Base-by-base conservation (phyloP, 169 alveolate genomes). In the Plasmodium sp. region DNA sequence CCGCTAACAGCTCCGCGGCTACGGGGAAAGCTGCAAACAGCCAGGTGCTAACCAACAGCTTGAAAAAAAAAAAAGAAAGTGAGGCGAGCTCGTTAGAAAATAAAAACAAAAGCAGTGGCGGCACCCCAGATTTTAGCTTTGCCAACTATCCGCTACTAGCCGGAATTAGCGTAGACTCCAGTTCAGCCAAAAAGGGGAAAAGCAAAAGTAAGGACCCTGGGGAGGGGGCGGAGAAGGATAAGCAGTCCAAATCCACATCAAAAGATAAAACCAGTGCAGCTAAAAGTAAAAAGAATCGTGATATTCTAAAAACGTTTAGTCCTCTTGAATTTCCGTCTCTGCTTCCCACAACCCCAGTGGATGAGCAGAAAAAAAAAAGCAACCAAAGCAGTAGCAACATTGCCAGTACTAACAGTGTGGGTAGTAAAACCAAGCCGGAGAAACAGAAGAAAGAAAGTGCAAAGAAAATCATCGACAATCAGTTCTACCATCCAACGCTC, bases 311-410 rank as follows among this genome's bases (percentile, higher is more conserved):
- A 62, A 51, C 54, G 22, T 86, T 75, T 86, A 86, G 67, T 86
- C 18, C 56, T 54, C 82, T 31, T 5, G 84, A 86, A 18, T 86
- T 71, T 45, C 84, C 93, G n/a, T 56, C 71, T 16, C 93, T 48
- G n/a, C 18, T 31, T 34, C 18, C 81, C 14, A 6, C 41, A 34
- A 48, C 31, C 33, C n/a, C 41, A 31, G n/a, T 10, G 39, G 58
- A 51, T 51, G 14, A 62, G 5, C 27, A 80, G 34, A 43, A 80
- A 16, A 45, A 80, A n/a, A 43, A 43, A 51, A 80, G 18, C 84
- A 77, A 39, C 48, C 75, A 72, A 43, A 84, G 36, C 48, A 56
- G 77, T 72, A 83, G 14, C 7, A 58, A 84, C 22, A 22, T 71
- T 48, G 9, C 27, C 33, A 84, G 34, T 43, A n/a, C 22, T 5